Evolutionary conservation across 2,329 filamentous ascomycete species (phyloP).

Genomic region (Conoideocrella luteorostrata): DNA sequence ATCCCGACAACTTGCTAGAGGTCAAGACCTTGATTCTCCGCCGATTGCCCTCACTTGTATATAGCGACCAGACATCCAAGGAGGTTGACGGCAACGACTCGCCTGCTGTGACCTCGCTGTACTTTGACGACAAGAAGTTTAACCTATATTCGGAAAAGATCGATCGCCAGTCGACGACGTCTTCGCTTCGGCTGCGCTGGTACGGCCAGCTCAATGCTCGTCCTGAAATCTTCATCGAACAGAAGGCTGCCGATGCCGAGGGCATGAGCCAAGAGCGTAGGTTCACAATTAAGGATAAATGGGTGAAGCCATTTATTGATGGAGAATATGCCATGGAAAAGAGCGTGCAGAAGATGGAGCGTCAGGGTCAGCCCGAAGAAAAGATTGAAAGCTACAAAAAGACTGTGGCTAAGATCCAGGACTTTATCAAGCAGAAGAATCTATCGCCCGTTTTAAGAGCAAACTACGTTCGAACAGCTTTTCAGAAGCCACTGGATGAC

Average conservation of each 20-base stretch:
- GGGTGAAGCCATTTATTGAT: slow-evolving; percentile 78
- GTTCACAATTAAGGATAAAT: slow-evolving; percentile 89
- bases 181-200: slow-evolving; percentile 84
- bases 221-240: slow-evolving; percentile 79
- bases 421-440: slow-evolving; percentile 68
- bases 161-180: slow-evolving; percentile 64
- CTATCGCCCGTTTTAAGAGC: slow-evolving; percentile 82
- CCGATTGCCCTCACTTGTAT: slow-evolving; percentile 83
- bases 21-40: slow-evolving; percentile 94
- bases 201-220: slow-evolving; percentile 75
- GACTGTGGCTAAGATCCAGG: slow-evolving; percentile 70
- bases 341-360: slow-evolving; percentile 77
- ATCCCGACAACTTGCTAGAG: slow-evolving; percentile 90
- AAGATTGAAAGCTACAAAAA: slow-evolving; percentile 64
- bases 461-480: slow-evolving; percentile 90
- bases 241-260: slow-evolving; percentile 76
- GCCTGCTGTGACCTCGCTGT: slow-evolving; percentile 88
- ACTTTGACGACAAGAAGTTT: slow-evolving; percentile 87
- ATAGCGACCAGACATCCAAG: slow-evolving; percentile 81
- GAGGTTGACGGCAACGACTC: slow-evolving; percentile 75
- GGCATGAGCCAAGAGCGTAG: slow-evolving; percentile 72
- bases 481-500: slow-evolving; percentile 91
- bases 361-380: slow-evolving; percentile 60
- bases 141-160: slow-evolving; percentile 83
- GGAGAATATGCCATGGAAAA: slow-evolving; percentile 92